Evolutionary conservation across 73 alveolate species (phyloP), one percentile per base, ranked within the genome.

Genomic region (Paramecium bursaria): DNA sequence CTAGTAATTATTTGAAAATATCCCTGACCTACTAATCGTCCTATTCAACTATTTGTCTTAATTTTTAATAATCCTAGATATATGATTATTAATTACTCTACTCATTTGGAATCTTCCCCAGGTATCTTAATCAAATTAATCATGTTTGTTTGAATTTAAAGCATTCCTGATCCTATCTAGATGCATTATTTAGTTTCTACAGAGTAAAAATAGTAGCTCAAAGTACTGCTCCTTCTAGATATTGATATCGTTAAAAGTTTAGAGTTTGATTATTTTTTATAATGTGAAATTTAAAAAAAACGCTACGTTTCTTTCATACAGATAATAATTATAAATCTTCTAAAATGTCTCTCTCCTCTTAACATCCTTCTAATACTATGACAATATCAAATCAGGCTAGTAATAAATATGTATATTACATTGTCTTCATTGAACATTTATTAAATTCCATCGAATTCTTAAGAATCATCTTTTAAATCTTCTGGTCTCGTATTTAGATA

Each of bases 241-340:
- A 10, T 39, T 17, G 10, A 79, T 53, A 48, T 79, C 76, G 1
- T 53, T 31, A 53, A 53, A 61, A 6, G 75, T 79, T 7, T 79
- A 55, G 23, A 73, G 54, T 27, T 79, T 79, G 13, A 79, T 79
- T 13, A 79, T 44, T 53, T 57, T 79, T 29, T 48, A 79, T n/a
- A 48, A 42, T 15, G 76, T 73, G 46, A 49, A 79, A 47, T 79
- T 79, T 22, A 73, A 31, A 73, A 79, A 79, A 42, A 79, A 79
- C 2, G 89, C 89, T 19, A 79, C 57, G 46, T 79, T 79, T 26
- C 89, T 61, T 39, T 79, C 89, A 54, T 21, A 79, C 9, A 79
- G 82, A 35, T 53, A 53, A 55, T 79, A 79, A 19, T 67, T 50
- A 14, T 79, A 53, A 42, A 79, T 49, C 50, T 54, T 79, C 23